Base-by-base conservation (phyloP, 2,329 filamentous ascomycete species). In the Fusarium annulatum region DNA sequence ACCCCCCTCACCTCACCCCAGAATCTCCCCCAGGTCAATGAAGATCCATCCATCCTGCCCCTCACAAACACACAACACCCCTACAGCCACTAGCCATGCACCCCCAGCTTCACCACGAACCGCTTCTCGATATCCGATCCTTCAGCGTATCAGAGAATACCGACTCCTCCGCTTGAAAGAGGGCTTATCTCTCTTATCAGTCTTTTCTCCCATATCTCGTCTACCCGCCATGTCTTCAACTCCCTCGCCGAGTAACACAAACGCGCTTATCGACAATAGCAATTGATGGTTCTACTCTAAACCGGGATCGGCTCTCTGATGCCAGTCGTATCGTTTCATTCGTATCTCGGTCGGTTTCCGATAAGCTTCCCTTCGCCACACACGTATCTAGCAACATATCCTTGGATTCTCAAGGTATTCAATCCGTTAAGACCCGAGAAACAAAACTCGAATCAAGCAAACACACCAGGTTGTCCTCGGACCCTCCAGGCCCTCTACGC, bases 281-380 rank as follows among this genome's bases (percentile, higher is more conserved):
- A 30, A 23, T 52, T 26, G 56, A 69, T 33, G 41, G 30, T 19
- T 52, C 36, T 46, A 19, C 48, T 28, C n/a, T 41, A 18, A 43
- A 48, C 39, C 58, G 39, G 45, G 51, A 39, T 53, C 36, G 39
- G 51, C 55, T 72, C 52, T 69, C 34, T 57, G 42, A 71, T 51
- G 41, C 46, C 39, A 71, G 30, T 46, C 28, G 38, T 33, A 23
- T 67, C 45, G 49, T 56, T 59, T 38, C 38, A 68, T 71, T 67
- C 66, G 55, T 72, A 74, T 72, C 71, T 74, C 67, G 71, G 71
- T 42, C 71, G 71, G 30, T 74, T 74, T 74, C 71, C 71, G 71
- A 74, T 60, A 69, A 45, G 55, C 36, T 52, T 55, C 57, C 43
- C 57, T 46, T 72, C 43, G 71, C 71, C 67, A 74, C 71, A 69